Conservation (phyloP, 139 green algal species). For the Closterium sp. region DNA sequence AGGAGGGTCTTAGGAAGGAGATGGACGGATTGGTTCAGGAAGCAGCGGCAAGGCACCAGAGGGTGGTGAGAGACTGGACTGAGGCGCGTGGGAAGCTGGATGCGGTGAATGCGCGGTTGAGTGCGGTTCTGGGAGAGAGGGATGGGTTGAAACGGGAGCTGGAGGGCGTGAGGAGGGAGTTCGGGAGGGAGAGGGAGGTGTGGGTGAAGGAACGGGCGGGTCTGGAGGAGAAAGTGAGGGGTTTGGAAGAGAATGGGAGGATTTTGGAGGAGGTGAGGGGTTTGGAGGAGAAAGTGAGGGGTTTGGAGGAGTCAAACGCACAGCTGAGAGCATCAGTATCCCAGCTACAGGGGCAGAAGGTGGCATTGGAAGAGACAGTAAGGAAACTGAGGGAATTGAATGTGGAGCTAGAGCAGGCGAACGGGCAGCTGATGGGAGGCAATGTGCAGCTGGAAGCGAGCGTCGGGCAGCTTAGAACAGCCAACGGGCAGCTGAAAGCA, state of each 20-base stretch:
- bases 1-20: neutral
- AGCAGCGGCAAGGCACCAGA: neutral
- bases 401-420: neutral
- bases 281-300: neutral
- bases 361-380: neutral
- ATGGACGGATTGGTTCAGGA: neutral
- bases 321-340: neutral
- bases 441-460: neutral
- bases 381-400: neutral
- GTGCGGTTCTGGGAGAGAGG: neutral
- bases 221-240: neutral
- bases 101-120: neutral
- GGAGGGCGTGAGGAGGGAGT: neutral
- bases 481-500: neutral
- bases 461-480: neutral
- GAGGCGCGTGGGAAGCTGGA: neutral
- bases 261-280: neutral
- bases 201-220: neutral
- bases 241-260: neutral
- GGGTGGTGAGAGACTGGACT: neutral
- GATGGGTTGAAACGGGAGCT: neutral
- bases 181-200: neutral
- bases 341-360: neutral
- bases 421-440: neutral
- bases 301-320: neutral